Base-by-base conservation (phyloP, 139 green algal genomes). In the Tetradesmus obliquus region DNA sequence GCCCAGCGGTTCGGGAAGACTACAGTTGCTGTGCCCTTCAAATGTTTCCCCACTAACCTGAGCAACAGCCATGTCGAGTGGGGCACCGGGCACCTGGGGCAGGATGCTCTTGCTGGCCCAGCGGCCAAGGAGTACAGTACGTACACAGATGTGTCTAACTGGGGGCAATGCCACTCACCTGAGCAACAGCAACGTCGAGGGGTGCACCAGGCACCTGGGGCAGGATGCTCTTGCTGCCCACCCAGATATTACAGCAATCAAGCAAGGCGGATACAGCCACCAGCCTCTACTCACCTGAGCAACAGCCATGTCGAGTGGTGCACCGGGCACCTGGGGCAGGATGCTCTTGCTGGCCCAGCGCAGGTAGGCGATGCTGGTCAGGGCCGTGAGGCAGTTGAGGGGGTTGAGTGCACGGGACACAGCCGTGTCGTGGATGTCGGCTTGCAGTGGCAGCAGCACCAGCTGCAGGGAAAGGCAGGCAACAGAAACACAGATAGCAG, bases 321-420 rank as follows among this genome's bases (percentile, higher is more conserved):
- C 84, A 45, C 84, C 84, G 66, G 45, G 32, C 3, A 84, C 51
- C 7, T 62, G 57, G 1, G 88, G 88, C 57, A 91, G 13, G 57
- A 91, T 62, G 32, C 62, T 72, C n/a, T 83, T 88, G 62, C 60
- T 55, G 24, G 81, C 89, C 89, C 89, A 92, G 12, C 55, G 58
- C 62, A 88, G 9, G 62, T 88, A 74, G 4, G 85, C 81, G 32
- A 88, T 58, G 54, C 20, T 92, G 57, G 10, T 82, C 51, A 84
- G 10, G 3, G 69, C 9, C 2, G 81, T 84, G 3, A 84, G 45
- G 82, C 89, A 92, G 66, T 88, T 89, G 81, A 76, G 20, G 2
- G 62, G 81, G 69, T 88, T 89, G 17, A 89, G 62, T 2, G 53
- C 32, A 1, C 51, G 20, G 4, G 81, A 72, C 8, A 88, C 51